phyloP scores from a whole-genome alignment of 2,329 filamentous ascomycete genomes.

The Apiospora koreana region DNA sequence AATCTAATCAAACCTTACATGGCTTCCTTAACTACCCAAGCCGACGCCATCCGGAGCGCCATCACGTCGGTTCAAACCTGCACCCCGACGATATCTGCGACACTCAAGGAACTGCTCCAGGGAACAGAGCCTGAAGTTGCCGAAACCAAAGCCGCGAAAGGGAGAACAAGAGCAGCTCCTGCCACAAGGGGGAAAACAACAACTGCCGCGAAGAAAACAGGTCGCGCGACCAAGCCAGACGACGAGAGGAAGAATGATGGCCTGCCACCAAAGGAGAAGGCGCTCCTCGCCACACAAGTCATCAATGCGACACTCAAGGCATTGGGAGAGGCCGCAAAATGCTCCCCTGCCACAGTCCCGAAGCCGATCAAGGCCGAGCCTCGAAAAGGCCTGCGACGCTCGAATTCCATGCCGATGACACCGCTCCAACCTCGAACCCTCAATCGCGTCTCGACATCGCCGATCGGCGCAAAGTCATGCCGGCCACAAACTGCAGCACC shows the following conservation, averaged over 20 bases:
- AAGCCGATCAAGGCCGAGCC: slow-evolving; percentile 34
- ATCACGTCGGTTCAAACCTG: slow-evolving; percentile 55
- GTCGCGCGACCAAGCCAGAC: slow-evolving; percentile 23
- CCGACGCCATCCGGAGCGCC: slow-evolving; percentile 55
- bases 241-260: slow-evolving; percentile 38
- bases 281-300: slow-evolving; percentile 69
- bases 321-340: slow-evolving; percentile 66
- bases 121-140: slow-evolving; percentile 28
- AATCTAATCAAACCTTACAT: slow-evolving; percentile 33
- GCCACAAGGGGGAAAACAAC: background rate
- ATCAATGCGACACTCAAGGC: slow-evolving; percentile 71
- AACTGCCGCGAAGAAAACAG: background rate
- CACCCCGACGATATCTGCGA: slow-evolving; percentile 49
- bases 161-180: slow-evolving; percentile 27
- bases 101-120: slow-evolving; percentile 48
- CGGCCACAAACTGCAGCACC: slow-evolving; percentile 24
- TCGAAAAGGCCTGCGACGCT: slow-evolving; percentile 51
- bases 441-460: slow-evolving; percentile 60
- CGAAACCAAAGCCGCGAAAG: slow-evolving; percentile 29
- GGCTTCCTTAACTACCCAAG: slow-evolving; percentile 45
- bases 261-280: slow-evolving; percentile 60
- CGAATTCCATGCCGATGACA: slow-evolving; percentile 59
- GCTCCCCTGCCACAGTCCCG: slow-evolving; percentile 34
- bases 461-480: slow-evolving; percentile 36
- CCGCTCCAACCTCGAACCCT: slow-evolving; percentile 63